Conservation (phyloP, 371 early-diverging fungal species). For the Mortierella sp. region DNA sequence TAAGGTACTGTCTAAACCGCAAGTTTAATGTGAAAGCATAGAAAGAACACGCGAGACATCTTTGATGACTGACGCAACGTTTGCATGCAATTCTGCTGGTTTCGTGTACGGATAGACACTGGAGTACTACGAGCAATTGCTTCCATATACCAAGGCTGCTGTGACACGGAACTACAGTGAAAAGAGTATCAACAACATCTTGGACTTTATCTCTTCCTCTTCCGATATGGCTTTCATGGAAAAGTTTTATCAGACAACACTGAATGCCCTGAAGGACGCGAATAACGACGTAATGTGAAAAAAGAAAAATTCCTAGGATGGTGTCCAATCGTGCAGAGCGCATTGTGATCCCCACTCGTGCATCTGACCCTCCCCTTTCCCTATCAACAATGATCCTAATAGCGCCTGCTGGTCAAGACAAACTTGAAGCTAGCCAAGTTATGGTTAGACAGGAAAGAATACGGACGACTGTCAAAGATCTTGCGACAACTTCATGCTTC, state of each 20-base stretch:
- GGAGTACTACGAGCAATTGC: conserved; percentile 78
- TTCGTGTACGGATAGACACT: conserved; percentile 71
- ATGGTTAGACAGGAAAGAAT: conserved; percentile 89
- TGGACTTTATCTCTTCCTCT: conserved; percentile 85
- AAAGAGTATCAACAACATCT: conserved; percentile 94
- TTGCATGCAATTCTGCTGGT: neutral
- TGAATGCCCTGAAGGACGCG: conserved; percentile 77
- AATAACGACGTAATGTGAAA: conserved; percentile 78
- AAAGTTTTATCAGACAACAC: conserved; percentile 84
- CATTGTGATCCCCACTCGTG: too few relatives aligned
- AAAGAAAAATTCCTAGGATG: too few relatives aligned
- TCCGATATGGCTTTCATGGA: conserved; percentile 86
- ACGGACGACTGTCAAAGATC: conserved; percentile 78
- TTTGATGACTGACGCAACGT: too few relatives aligned
- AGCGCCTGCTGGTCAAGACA: conserved; percentile 91
- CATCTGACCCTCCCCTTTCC: neutral
- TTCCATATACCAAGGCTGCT: conserved; percentile 83
- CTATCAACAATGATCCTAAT: neutral
- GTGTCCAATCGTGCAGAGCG: too few relatives aligned
- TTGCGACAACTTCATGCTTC: conserved; percentile 77
- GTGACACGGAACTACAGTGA: conserved; percentile 95
- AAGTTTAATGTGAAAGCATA: too few relatives aligned
- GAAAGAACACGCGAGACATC: too few relatives aligned
- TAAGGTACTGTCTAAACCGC: too few relatives aligned
- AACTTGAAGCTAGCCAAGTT: conserved; percentile 92